phyloP scores from a whole-genome alignment of 1,284 basidiomycete species.

The Heterobasidion occidentale region DNA sequence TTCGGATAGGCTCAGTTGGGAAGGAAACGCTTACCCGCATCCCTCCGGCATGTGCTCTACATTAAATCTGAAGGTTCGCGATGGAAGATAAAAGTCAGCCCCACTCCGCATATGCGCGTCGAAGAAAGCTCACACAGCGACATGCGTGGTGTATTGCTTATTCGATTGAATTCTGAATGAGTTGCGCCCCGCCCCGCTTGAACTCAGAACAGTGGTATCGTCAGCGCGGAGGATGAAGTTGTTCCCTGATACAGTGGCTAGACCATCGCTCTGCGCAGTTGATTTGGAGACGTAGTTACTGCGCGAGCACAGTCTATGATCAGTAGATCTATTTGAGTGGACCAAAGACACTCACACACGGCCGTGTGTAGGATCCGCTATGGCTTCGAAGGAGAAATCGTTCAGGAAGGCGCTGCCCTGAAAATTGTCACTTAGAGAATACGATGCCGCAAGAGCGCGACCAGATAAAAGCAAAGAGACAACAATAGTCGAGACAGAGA shows the following conservation, averaged over 20 bases:
- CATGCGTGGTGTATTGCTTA: slow-evolving; percentile 42
- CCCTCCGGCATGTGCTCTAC: slow-evolving; percentile 53
- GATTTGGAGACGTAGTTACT: slow-evolving; percentile 26
- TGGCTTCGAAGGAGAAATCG: slow-evolving; percentile 41
- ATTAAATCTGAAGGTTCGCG: slow-evolving; percentile 33
- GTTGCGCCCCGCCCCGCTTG: slow-evolving; percentile 45
- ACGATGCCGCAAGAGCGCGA: slow-evolving; percentile 22
- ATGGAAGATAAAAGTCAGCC: neutral
- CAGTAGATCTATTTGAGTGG: neutral
- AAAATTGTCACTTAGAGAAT: slow-evolving; percentile 35
- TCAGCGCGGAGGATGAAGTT: slow-evolving; percentile 41
- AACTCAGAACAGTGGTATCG: slow-evolving; percentile 32
- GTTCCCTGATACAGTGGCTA: slow-evolving; percentile 18
- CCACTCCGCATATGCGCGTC: neutral
- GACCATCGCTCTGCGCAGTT: slow-evolving; percentile 22
- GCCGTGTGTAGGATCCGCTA: slow-evolving; percentile 53
- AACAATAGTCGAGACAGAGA: neutral
- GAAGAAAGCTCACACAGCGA: slow-evolving; percentile 42
- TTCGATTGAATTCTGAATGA: slow-evolving; percentile 50
- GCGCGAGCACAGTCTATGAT: neutral
- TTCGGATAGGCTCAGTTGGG: too few relatives aligned
- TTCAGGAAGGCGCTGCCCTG: slow-evolving; percentile 42
- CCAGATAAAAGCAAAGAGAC: slow-evolving; percentile 4
- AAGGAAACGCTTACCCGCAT: slow-evolving; percentile 41
- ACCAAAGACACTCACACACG: slow-evolving; percentile 39